phyloP scores from a whole-genome alignment of 305 asterid genomes.

The Solanum hybrid region DNA sequence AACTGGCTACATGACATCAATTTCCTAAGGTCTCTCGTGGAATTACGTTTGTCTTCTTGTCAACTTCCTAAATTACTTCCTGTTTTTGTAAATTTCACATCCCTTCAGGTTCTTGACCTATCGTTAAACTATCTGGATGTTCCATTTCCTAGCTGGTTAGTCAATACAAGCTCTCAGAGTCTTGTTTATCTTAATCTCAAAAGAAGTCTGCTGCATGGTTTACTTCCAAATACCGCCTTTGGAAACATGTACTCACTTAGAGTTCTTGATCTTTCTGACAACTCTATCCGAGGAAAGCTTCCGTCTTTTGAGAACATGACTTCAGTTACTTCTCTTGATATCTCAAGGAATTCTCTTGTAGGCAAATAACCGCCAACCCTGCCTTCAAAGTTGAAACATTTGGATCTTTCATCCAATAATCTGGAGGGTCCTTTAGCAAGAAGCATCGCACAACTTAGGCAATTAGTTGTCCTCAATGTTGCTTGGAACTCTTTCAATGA shows the following conservation, averaged over 20 bases:
- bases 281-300: not conserved
- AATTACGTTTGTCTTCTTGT: not conserved
- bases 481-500: not conserved
- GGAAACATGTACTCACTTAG: not conserved
- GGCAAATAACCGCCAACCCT: not conserved
- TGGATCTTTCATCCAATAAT: not conserved
- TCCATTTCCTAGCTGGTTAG: not conserved
- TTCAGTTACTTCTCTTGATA: not conserved
- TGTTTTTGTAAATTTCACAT: not conserved
- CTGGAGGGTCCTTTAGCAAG: not conserved
- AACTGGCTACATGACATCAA: not conserved
- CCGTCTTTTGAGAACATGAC: not conserved
- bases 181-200: constrained; percentile 1
- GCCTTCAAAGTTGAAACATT: not conserved
- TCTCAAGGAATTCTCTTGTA: not conserved
- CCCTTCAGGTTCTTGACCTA: not conserved
- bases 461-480: not conserved
- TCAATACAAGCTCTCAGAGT: not conserved
- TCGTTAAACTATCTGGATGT: not conserved
- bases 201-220: not conserved
- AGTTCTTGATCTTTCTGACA: not conserved
- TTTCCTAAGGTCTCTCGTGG: not conserved
- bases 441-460: not conserved
- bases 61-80: not conserved
- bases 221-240: not conserved